phyloP scores from a whole-genome alignment of 139 green algal genomes.

The Parachlorella kessleri region DNA sequence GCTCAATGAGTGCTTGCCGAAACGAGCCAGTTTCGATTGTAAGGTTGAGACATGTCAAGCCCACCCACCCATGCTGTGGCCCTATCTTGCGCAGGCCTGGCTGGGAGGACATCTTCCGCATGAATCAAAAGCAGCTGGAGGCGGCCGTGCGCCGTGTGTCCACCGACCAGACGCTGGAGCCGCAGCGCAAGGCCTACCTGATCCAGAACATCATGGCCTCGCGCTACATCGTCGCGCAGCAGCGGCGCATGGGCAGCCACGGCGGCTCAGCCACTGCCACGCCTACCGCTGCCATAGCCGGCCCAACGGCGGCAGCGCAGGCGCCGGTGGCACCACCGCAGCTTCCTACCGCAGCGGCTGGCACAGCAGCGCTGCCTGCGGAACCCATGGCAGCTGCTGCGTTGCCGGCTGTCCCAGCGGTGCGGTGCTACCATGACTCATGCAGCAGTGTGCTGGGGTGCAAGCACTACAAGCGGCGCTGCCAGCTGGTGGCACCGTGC shows the following conservation, averaged over 20 bases:
- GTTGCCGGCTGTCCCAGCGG: background rate
- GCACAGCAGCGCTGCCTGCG: too few relatives aligned
- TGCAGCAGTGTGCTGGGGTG: slow-evolving; percentile 57
- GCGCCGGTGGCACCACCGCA: background rate
- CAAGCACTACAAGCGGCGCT: slow-evolving; percentile 64
- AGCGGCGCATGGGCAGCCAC: slow-evolving; percentile 64
- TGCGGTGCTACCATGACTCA: slow-evolving; percentile 50
- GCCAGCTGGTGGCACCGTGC: slow-evolving; percentile 88
- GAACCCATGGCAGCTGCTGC: background rate
- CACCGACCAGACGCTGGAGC: slow-evolving; percentile 86
- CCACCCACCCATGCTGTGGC: too few relatives aligned
- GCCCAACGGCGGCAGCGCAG: background rate
- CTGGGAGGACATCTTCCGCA: slow-evolving; percentile 98
- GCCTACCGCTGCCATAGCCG: slow-evolving; percentile 1
- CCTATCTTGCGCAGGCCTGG: slow-evolving; percentile 90
- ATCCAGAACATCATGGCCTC: slow-evolving; percentile 97
- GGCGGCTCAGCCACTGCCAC: slow-evolving; percentile 39
- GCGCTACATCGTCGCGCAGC: slow-evolving; percentile 84
- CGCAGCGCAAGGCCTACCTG: slow-evolving; percentile 94
- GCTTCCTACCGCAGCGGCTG: background rate
- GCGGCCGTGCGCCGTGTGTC: slow-evolving; percentile 87
- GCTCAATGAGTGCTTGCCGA: too few relatives aligned
- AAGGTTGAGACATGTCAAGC: too few relatives aligned
- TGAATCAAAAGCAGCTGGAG: slow-evolving; percentile 99
- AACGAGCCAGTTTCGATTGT: too few relatives aligned